phyloP scores from a whole-genome alignment of 2,329 filamentous ascomycete genomes.

The Xylariaceae sp. region DNA sequence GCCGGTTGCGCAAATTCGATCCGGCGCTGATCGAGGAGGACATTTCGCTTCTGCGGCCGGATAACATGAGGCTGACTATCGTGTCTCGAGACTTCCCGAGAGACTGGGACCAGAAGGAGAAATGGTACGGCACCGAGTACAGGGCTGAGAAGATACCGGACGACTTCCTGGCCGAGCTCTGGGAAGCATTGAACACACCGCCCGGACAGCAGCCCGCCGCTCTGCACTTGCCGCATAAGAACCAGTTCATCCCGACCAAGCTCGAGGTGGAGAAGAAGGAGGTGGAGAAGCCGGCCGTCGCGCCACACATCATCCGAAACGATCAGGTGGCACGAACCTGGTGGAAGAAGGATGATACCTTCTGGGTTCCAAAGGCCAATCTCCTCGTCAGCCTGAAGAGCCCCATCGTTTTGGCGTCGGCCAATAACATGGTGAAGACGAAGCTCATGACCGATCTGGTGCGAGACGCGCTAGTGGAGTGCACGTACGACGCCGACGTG shows the following conservation, averaged over 20 bases:
- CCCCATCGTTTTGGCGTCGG: slow-evolving; percentile 71
- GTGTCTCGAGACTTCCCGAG: slow-evolving; percentile 81
- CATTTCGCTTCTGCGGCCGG: slow-evolving; percentile 68
- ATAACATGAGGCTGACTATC: slow-evolving; percentile 83
- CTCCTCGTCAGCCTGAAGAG: slow-evolving; percentile 75
- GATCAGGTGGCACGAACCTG: slow-evolving; percentile 76
- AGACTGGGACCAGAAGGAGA: slow-evolving; percentile 80
- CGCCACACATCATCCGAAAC: slow-evolving; percentile 78
- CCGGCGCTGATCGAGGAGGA: slow-evolving; percentile 68
- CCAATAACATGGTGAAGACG: slow-evolving; percentile 71
- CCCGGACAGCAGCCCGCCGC: slow-evolving; percentile 57
- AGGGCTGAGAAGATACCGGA: slow-evolving; percentile 71
- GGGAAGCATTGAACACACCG: slow-evolving; percentile 54
- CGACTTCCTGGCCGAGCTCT: slow-evolving; percentile 68
- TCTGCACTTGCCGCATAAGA: slow-evolving; percentile 83
- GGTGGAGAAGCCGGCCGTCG: slow-evolving; percentile 64
- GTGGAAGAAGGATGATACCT: slow-evolving; percentile 98
- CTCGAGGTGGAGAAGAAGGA: slow-evolving; percentile 94
- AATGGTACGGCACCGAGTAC: slow-evolving; percentile 98
- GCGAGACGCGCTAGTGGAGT: slow-evolving; percentile 82
- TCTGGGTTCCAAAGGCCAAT: slow-evolving; percentile 95
- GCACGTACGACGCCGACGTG: slow-evolving; percentile 92
- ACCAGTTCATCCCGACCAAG: slow-evolving; percentile 91
- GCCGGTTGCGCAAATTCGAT: slow-evolving; percentile 74
- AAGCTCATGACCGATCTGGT: slow-evolving; percentile 81